Conservation (phyloP, 495 filamentous ascomycete genomes). For the Talaromyces adpressus region DNA sequence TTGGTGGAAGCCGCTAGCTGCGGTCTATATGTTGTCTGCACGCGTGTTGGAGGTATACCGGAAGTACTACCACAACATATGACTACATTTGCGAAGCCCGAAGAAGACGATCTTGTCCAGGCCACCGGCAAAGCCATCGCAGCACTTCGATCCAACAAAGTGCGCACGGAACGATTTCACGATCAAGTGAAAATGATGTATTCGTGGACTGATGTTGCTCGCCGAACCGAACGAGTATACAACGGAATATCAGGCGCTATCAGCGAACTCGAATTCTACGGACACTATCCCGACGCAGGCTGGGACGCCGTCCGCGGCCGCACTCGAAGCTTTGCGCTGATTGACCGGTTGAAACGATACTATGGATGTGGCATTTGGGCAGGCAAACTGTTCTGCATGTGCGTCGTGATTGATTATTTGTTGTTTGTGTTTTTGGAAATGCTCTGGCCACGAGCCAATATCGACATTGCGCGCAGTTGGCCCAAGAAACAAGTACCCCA, state of each 20-base stretch:
- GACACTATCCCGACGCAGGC: slow-evolving; percentile 55
- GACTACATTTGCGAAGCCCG: slow-evolving; percentile 88
- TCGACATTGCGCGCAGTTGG: slow-evolving; percentile 88
- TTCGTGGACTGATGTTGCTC: slow-evolving; percentile 91
- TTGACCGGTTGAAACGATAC: slow-evolving; percentile 90
- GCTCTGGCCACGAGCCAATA: slow-evolving; percentile 72
- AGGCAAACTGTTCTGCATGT: slow-evolving; percentile 92
- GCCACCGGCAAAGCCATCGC: slow-evolving; percentile 80
- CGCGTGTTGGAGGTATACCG: slow-evolving; percentile 91
- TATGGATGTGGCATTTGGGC: slow-evolving; percentile 99
- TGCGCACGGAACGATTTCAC: slow-evolving; percentile 90
- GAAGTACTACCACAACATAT: slow-evolving; percentile 91
- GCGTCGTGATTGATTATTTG: slow-evolving; percentile 88
- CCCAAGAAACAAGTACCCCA: slow-evolving; percentile 55
- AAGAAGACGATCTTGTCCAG: slow-evolving; percentile 82
- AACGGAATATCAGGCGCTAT: slow-evolving; percentile 81
- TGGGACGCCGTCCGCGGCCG: slow-evolving; percentile 67
- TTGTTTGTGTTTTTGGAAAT: slow-evolving; percentile 82
- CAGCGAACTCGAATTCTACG: slow-evolving; percentile 81
- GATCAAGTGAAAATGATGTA: slow-evolving; percentile 98
- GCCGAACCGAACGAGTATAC: slow-evolving; percentile 90
- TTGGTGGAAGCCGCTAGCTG: slow-evolving; percentile 95
- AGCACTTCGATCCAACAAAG: slow-evolving; percentile 68
- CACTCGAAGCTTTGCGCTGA: slow-evolving; percentile 79
- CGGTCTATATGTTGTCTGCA: slow-evolving; percentile 92